Conservation (phyloP, 768 basidiomycete species). For the Pilatotrama ljubarskyi region DNA sequence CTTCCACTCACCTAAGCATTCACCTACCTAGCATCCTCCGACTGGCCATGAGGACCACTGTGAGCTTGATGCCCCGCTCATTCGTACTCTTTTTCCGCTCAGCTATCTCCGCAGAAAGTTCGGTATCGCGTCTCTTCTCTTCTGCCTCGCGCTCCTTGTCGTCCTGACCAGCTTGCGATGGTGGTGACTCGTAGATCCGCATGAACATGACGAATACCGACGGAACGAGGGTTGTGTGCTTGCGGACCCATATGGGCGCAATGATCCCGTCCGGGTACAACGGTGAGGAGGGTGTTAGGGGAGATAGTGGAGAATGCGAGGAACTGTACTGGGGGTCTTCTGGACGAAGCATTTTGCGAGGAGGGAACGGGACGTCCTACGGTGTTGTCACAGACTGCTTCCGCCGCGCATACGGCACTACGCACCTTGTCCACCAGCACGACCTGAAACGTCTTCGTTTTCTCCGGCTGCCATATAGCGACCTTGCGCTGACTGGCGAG, state of each 20-base stretch:
- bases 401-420: neutral
- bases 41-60: slow-evolving; percentile 91
- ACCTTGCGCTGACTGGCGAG: slow-evolving; percentile 63
- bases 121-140: slow-evolving; percentile 71
- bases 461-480: slow-evolving; percentile 73
- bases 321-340: slow-evolving; percentile 57
- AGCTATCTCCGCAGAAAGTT: slow-evolving; percentile 79
- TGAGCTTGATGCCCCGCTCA: slow-evolving; percentile 91
- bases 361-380: slow-evolving; percentile 79
- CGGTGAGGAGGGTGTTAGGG: slow-evolving; percentile 84
- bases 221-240: slow-evolving; percentile 89
- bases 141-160: slow-evolving; percentile 62
- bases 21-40: slow-evolving; percentile 79
- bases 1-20: neutral
- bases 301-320: slow-evolving; percentile 91
- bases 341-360: slow-evolving; percentile 66
- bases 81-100: slow-evolving; percentile 74
- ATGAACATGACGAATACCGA: slow-evolving; percentile 93
- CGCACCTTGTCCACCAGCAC: slow-evolving; percentile 79
- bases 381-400: slow-evolving; percentile 17
- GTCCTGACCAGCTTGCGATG: slow-evolving; percentile 43
- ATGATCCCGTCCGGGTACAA: slow-evolving; percentile 94
- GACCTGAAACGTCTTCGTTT: slow-evolving; percentile 74
- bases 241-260: slow-evolving; percentile 97
- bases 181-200: slow-evolving; percentile 73